Percentiles rank a stretch among this genome's conserved stretches.
Conservation (phyloP, 1,284 basidiomycete species). For the Violaceomyces palustris region DNA sequence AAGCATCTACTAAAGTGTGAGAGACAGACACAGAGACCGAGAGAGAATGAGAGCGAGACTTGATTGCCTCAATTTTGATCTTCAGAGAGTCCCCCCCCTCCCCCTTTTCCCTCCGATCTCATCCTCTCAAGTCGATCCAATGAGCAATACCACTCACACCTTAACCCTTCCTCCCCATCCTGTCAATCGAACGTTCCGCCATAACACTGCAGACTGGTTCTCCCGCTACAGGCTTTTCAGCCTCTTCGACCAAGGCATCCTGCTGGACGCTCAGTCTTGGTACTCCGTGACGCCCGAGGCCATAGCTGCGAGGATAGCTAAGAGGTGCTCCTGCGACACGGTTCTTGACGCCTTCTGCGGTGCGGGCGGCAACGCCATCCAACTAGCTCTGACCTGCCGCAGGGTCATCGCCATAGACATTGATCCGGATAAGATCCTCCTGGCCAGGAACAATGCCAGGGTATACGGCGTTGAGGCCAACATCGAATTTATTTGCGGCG, state of each 20-base stretch:
- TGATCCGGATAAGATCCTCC: slow-evolving; percentile 71
- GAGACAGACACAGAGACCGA: no score
- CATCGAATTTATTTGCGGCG: slow-evolving; percentile 86
- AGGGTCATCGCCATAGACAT: slow-evolving; percentile 87
- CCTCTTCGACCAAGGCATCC: slow-evolving; percentile 32
- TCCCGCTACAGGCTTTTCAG: slow-evolving; percentile 37
- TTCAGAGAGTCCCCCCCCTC: no score
- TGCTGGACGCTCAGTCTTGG: slow-evolving; percentile 83
- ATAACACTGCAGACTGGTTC: no score
- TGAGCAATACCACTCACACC: no score
- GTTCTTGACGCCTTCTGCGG: slow-evolving; percentile 93
- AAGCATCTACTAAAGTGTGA: no score
- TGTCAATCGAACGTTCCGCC: no score
- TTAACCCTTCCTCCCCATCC: no score
- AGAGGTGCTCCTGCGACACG: slow-evolving; percentile 62
- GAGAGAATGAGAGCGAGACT: no score
- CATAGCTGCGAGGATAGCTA: slow-evolving; percentile 85
- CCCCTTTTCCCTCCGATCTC: no score
- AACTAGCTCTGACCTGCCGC: slow-evolving; percentile 91
- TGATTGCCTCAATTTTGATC: no score
- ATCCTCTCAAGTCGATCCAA: no score
- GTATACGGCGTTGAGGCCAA: slow-evolving; percentile 89
- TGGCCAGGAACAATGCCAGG: slow-evolving; percentile 80
- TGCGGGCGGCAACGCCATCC: slow-evolving; percentile 94
- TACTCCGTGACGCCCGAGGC: slow-evolving; percentile 91